These are phyloP conservation scores for Solanum habrochaites DNA, from an alignment of 257 asterid species.

Conservation along the genomic window DNA sequence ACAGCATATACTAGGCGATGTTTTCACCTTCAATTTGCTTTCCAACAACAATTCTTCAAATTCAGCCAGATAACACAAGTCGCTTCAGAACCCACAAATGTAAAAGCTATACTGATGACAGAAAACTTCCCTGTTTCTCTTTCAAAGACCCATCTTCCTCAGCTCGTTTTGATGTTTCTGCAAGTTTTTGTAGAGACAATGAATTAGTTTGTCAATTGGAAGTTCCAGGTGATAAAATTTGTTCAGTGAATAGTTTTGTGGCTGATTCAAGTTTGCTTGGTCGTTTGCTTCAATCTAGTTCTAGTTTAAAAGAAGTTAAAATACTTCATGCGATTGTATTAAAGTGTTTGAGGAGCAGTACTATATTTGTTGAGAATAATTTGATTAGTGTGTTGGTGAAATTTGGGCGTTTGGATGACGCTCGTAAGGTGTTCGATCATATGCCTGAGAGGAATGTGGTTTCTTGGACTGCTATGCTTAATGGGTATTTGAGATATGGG, in stretches of 20 bases:
- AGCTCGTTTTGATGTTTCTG: neutral
- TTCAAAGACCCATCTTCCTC: constrained; percentile 1
- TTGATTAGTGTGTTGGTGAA: constrained; percentile 42
- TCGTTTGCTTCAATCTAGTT: constrained; percentile 47
- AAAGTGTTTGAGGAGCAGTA: constrained; percentile 19
- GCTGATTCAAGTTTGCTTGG: constrained; percentile 24
- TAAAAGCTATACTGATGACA: neutral
- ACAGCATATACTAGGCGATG: constrained; percentile 17
- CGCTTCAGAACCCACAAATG: neutral
- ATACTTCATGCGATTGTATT: constrained; percentile 33
- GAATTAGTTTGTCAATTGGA: neutral
- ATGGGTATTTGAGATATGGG: constrained; percentile 63
- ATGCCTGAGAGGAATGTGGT: constrained; percentile 65
- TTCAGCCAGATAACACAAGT: constrained; percentile 5
- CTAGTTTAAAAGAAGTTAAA: constrained; percentile 24
- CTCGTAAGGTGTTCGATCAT: constrained; percentile 61
- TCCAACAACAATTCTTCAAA: constrained; percentile 12
- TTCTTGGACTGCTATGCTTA: constrained; percentile 94
- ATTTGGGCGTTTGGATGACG: constrained; percentile 40
- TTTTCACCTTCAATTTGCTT: constrained; percentile 29
- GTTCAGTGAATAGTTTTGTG: neutral
- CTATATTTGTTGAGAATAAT: constrained; percentile 43
- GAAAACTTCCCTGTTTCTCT: neutral
- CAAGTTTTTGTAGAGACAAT: neutral
- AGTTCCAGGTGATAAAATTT: neutral